phyloP scores from a whole-genome alignment of 441 rosid genomes.

The Lepidium campestre region DNA sequence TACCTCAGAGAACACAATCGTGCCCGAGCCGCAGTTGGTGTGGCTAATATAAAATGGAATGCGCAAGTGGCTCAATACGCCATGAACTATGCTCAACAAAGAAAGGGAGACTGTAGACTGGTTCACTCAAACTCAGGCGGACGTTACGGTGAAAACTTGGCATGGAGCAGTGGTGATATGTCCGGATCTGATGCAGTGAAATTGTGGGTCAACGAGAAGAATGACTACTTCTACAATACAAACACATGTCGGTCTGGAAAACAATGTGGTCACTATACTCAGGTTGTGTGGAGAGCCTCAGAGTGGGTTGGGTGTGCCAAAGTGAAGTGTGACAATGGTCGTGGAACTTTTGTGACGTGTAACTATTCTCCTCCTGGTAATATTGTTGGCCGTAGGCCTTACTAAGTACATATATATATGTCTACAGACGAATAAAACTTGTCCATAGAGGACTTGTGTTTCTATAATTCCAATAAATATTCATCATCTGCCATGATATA shows the following conservation, averaged over 20 bases:
- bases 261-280: constrained; percentile 23
- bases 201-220: constrained; percentile 11
- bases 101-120: constrained; percentile 28
- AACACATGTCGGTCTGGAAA: constrained; percentile 2
- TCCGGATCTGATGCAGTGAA: constrained; percentile 30
- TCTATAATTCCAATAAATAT: neutral
- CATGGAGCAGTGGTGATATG: constrained; percentile 28
- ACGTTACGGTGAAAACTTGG: constrained; percentile 50
- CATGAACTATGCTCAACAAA: constrained; percentile 27
- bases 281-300: constrained; percentile 31
- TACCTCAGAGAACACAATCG: constrained; percentile 41
- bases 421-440: neutral
- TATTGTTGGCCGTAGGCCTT: constrained; percentile 9
- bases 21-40: constrained; percentile 36
- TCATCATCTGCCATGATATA: neutral
- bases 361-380: constrained; percentile 32
- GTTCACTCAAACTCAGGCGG: constrained; percentile 32
- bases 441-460: constrained; percentile 18
- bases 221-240: neutral
- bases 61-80: constrained; percentile 36
- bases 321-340: constrained; percentile 25
- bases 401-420: neutral
- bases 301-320: constrained; percentile 32
- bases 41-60: constrained; percentile 33
- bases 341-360: constrained; percentile 25